A percentile compares a stretch with the other conserved stretches of the same genome.
Conservation (phyloP, 2,329 filamentous ascomycete species). For the Pseudogymnoascus sp. region DNA sequence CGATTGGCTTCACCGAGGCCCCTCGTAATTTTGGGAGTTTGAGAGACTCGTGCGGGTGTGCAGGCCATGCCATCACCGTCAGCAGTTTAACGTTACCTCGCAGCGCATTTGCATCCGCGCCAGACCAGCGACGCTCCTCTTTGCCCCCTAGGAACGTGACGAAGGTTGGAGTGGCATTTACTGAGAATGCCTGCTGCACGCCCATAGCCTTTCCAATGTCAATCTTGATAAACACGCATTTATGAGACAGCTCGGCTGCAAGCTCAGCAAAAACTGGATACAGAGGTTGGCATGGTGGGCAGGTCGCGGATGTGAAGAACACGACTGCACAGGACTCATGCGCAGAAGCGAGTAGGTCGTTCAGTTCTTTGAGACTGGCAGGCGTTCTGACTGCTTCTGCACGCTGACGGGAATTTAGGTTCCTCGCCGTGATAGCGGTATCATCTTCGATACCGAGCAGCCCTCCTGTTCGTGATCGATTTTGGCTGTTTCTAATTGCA, state of each 20-base stretch:
- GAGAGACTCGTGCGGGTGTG: conserved; percentile 69
- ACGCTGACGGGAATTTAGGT: conserved; percentile 17
- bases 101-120: conserved; percentile 63
- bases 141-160: conserved; percentile 73
- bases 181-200: conserved; percentile 57
- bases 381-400: conserved; percentile 54
- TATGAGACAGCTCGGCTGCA: conserved; percentile 63
- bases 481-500: conserved; percentile 56
- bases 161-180: conserved; percentile 81
- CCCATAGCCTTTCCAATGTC: conserved; percentile 65
- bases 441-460: conserved; percentile 26
- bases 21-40: conserved; percentile 64
- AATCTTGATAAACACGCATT: conserved; percentile 72
- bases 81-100: conserved; percentile 67
- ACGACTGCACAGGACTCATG: conserved; percentile 67
- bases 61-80: conserved; percentile 66
- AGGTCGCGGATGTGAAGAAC: conserved; percentile 89
- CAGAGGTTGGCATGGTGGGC: conserved; percentile 73
- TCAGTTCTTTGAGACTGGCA: conserved; percentile 52
- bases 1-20: conserved; percentile 53
- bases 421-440: conserved; percentile 13
- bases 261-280: conserved; percentile 79
- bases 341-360: conserved; percentile 54
- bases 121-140: conserved; percentile 74
- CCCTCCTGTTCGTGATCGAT: conserved; percentile 40